Conservation (phyloP, 2,329 filamentous ascomycete genomes). For the Venturia oleaginea region DNA sequence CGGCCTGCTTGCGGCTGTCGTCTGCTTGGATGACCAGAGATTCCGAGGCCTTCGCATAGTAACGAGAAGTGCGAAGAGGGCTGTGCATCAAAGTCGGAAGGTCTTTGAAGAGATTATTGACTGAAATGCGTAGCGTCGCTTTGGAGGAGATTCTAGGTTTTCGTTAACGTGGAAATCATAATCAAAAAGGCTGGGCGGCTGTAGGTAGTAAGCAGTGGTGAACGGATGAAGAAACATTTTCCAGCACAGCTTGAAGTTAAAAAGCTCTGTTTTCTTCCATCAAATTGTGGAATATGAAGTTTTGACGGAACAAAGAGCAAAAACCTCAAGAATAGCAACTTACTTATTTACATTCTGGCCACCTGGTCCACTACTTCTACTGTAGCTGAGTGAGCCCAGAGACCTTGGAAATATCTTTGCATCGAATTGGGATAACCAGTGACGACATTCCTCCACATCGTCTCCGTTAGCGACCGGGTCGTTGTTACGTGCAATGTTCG, state of each 20-base stretch:
- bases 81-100: slow-evolving; percentile 47
- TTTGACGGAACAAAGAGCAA: no score
- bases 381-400: slow-evolving; percentile 52
- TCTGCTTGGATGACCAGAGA: slow-evolving; percentile 54
- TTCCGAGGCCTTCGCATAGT: slow-evolving; percentile 44
- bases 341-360: slow-evolving; percentile 65
- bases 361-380: slow-evolving; percentile 54
- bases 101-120: slow-evolving; percentile 42
- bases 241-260: neutral
- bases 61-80: slow-evolving; percentile 44
- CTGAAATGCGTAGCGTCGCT: slow-evolving; percentile 51
- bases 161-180: neutral
- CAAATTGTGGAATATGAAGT: neutral
- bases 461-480: neutral
- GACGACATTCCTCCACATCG: slow-evolving; percentile 34
- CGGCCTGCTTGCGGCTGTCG: slow-evolving; percentile 51
- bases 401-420: slow-evolving; percentile 45
- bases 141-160: slow-evolving; percentile 53
- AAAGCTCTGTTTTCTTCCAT: neutral
- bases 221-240: neutral
- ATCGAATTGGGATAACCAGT: slow-evolving; percentile 48
- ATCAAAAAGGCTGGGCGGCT: neutral
- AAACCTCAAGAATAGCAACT: slow-evolving; percentile 19
- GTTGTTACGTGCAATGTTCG: neutral
- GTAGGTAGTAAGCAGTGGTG: neutral